Evolutionary conservation across 495 filamentous ascomycete species (phyloP).

Genomic region (Lasiosphaeria hispida): DNA sequence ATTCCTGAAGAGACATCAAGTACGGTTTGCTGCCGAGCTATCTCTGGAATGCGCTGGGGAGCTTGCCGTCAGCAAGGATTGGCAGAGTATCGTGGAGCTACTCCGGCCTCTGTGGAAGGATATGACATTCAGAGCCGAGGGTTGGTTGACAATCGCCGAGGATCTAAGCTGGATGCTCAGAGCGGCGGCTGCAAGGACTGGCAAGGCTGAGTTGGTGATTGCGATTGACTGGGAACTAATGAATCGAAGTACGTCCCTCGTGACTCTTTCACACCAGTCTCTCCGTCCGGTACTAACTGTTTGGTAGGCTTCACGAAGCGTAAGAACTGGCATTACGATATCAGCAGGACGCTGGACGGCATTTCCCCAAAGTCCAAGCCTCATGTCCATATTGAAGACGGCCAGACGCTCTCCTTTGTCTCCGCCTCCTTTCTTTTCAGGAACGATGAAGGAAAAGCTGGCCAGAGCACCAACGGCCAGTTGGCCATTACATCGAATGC

Average conservation of each 20-base stretch:
- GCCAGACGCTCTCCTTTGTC: slow-evolving; percentile 69
- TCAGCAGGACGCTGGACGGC: slow-evolving; percentile 65
- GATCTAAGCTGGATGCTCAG: slow-evolving; percentile 72
- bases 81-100: slow-evolving; percentile 63
- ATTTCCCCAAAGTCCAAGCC: slow-evolving; percentile 58
- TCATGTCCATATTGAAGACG: slow-evolving; percentile 61
- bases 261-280: too few relatives aligned
- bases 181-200: slow-evolving; percentile 62
- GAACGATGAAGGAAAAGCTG: slow-evolving; percentile 74
- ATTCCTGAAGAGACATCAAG: slow-evolving; percentile 62
- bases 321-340: slow-evolving; percentile 66
- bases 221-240: slow-evolving; percentile 84
- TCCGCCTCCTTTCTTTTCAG: slow-evolving; percentile 71
- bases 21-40: slow-evolving; percentile 63
- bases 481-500: slow-evolving; percentile 70
- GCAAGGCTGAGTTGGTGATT: slow-evolving; percentile 64
- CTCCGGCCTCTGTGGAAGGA: slow-evolving; percentile 70
- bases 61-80: slow-evolving; percentile 59
- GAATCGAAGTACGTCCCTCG: slow-evolving; percentile 55
- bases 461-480: slow-evolving; percentile 71
- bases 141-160: slow-evolving; percentile 77
- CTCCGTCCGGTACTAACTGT: slow-evolving; percentile 10
- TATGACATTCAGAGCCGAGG: slow-evolving; percentile 70
- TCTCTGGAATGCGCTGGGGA: slow-evolving; percentile 69
- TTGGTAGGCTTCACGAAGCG: slow-evolving; percentile 57